phyloP scores from a whole-genome alignment of 1,284 basidiomycete species.

The Schizophyllum commune region DNA sequence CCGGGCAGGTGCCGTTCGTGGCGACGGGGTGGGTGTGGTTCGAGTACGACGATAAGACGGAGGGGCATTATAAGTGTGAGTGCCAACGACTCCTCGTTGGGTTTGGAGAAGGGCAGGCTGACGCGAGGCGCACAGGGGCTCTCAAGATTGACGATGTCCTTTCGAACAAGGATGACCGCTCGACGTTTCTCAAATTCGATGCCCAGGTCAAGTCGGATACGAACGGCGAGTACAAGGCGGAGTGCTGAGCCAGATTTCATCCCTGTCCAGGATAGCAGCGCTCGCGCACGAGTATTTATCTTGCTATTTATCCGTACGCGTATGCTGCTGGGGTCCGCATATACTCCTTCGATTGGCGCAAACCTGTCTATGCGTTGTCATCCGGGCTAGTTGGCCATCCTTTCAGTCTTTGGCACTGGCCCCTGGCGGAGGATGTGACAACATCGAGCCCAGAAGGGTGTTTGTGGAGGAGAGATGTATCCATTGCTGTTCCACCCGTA shows the following conservation, averaged over 20 bases:
- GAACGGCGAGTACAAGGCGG: background rate
- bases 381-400: no score
- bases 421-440: no score
- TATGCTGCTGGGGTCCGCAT: no score
- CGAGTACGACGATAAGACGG: slow-evolving; percentile 1
- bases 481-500: no score
- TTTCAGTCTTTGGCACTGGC: no score
- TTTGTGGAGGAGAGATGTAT: no score
- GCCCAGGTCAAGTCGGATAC: background rate
- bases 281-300: no score
- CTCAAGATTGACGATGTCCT: slow-evolving; percentile 2
- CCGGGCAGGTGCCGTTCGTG: slow-evolving; percentile 13
- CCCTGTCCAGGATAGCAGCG: no score
- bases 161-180: slow-evolving; percentile 7
- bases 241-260: background rate
- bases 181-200: slow-evolving; percentile 7
- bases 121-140: background rate
- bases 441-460: no score
- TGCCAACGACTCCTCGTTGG: background rate
- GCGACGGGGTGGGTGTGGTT: slow-evolving; percentile 4
- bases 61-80: slow-evolving; percentile 4
- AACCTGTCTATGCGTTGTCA: no score
- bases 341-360: no score
- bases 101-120: background rate
- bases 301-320: no score